Percentiles rank a stretch among this genome's conserved stretches.
phyloP scores from a whole-genome alignment of 2,329 filamentous ascomycete species.

The Ilyonectria mors-panacis region DNA sequence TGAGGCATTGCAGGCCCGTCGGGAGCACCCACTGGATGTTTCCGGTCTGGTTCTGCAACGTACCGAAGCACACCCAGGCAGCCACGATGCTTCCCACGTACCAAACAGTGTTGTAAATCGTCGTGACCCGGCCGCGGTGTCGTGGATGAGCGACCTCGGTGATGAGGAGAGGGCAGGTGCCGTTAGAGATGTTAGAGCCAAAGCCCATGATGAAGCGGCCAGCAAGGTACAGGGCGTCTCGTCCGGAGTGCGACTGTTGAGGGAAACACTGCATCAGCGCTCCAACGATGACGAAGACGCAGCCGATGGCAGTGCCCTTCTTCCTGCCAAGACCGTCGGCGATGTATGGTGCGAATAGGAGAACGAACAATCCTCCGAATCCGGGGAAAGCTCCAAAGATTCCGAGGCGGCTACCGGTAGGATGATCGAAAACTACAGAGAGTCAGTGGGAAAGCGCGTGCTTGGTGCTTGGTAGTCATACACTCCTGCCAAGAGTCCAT shows the following conservation, averaged over 20 bases:
- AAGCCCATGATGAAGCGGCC: slow-evolving; percentile 45
- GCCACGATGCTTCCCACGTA: slow-evolving; percentile 44
- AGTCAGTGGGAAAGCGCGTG: background rate
- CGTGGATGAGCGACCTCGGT: slow-evolving; percentile 43
- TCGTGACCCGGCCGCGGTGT: slow-evolving; percentile 42
- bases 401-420: slow-evolving; percentile 43
- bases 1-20: slow-evolving; percentile 39
- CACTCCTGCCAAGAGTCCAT: slow-evolving; percentile 43
- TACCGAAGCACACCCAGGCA: slow-evolving; percentile 43
- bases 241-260: slow-evolving; percentile 10
- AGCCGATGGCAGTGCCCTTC: slow-evolving; percentile 42
- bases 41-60: slow-evolving; percentile 31
- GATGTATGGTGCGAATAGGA: slow-evolving; percentile 45
- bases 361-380: slow-evolving; percentile 44
- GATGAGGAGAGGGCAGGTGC: slow-evolving; percentile 43
- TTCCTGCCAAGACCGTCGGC: slow-evolving; percentile 44
- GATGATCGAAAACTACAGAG: slow-evolving; percentile 39
- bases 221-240: slow-evolving; percentile 40
- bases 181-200: slow-evolving; percentile 45
- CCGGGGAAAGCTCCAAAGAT: slow-evolving; percentile 45
- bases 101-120: slow-evolving; percentile 46
- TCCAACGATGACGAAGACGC: slow-evolving; percentile 37
- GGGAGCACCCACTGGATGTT: slow-evolving; percentile 42
- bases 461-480: background rate
- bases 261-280: slow-evolving; percentile 46